These are phyloP conservation scores for Pelomyxa schiedti DNA, from an alignment of 78 protist genomes.

Conservation along the genomic window DNA sequence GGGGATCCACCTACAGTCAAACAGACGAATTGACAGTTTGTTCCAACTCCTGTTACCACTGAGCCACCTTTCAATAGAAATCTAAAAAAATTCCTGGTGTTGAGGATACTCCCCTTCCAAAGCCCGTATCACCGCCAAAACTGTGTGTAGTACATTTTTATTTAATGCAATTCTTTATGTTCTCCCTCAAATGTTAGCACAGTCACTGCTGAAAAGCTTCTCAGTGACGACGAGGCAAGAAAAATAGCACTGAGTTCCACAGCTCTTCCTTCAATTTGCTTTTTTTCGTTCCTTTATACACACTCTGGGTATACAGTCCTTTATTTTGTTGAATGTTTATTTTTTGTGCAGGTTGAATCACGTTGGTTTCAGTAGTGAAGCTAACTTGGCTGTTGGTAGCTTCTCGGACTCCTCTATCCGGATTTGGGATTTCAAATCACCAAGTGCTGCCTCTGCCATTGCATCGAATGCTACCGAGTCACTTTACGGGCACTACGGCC, in stretches of 20 bases:
- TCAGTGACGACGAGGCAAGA: constrained; percentile 36
- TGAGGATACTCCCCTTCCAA: too few species aligned
- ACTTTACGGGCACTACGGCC: constrained; percentile 66
- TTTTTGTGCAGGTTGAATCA: constrained; percentile 18
- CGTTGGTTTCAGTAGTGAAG: constrained; percentile 29
- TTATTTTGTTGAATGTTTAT: constrained; percentile 3
- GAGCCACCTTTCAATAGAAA: constrained; percentile 11
- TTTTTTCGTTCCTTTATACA: constrained; percentile 62
- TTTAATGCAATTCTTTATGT: constrained; percentile 3
- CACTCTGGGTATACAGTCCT: constrained; percentile 7
- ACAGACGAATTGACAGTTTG: background rate
- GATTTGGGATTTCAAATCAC: constrained; percentile 49
- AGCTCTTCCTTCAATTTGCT: constrained; percentile 60
- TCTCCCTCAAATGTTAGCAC: background rate
- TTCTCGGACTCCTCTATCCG: constrained; percentile 45
- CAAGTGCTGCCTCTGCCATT: too few species aligned
- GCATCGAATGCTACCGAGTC: background rate
- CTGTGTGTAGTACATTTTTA: background rate
- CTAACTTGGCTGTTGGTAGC: constrained; percentile 33
- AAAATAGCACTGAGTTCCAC: constrained; percentile 30
- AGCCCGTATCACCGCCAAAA: too few species aligned
- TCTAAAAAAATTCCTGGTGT: too few species aligned
- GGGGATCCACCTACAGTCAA: too few species aligned
- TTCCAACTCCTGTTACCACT: constrained; percentile 19
- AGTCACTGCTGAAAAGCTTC: constrained; percentile 23